Base-by-base conservation (phyloP, 768 basidiomycete species). In the Auriscalpium vulgare region DNA sequence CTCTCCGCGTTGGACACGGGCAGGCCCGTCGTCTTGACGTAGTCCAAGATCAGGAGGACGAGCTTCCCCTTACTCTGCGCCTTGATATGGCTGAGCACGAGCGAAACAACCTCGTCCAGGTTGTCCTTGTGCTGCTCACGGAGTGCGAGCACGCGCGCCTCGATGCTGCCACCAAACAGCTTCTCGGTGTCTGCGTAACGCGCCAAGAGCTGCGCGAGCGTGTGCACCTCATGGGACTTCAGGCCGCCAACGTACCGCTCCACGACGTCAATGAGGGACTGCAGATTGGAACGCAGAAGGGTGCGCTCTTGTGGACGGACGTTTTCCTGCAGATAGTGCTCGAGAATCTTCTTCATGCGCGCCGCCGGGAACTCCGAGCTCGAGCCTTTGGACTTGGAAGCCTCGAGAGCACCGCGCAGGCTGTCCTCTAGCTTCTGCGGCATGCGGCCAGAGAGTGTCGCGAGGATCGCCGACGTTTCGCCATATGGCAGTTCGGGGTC, bases 61-160 rank as follows among this genome's bases (percentile, higher is more conserved):
- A 98, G 79, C 68, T 91, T 93, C 61, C 85, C 84, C 76, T 98
- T 98, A 73, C 87, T 84, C 61, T 89, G 87, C 8, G 91, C 93
- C 72, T 94, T 95, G 75, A 93, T 91, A 71, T 99, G 97, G 56
- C 95, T 95, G 51, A 98, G 79, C 16, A 98, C 92, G 35, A 95
- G 75, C 47, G 78, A 78, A 47, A 88, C 85, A 37, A 91, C 97
- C 56, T 85, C 84, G 70, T 97, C 94, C 38, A 97, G 82, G 62
- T 93, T 79, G 59, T 94, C 91, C 74, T 95, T 95, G 77, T 95
- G 71, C 63, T 93, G 86, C 51, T 98, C 97, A 54, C 97, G 83
- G 43, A 99, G 81, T 51, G 85, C 80, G 56, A 98, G 78, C 50
- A 98, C 87, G 43, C 94, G 85, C 50, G 91, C 87, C 71, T 97